Conservation (phyloP, 2,329 filamentous ascomycete species). For the Fusarium sp. region DNA sequence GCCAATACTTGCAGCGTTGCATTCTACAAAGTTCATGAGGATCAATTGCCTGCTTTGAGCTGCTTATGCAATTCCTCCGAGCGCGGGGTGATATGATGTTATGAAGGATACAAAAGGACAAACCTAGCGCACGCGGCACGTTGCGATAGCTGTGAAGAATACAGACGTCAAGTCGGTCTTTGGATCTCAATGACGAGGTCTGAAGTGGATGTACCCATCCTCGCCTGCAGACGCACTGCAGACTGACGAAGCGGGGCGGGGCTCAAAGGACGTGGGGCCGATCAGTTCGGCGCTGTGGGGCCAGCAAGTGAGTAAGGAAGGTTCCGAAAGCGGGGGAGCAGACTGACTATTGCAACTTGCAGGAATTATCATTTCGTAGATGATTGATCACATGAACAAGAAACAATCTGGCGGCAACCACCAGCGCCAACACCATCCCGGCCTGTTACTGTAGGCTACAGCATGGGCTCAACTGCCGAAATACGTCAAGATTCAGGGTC, state of each 20-base stretch:
- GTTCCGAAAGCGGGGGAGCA: constrained; percentile 38
- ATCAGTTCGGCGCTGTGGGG: constrained; percentile 23
- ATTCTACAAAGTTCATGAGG: constrained; percentile 17
- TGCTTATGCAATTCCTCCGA: not conserved
- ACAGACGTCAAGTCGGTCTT: constrained; percentile 21
- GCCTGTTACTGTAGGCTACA: not conserved
- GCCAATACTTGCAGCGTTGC: constrained; percentile 31
- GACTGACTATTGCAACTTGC: not conserved
- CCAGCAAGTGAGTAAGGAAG: constrained; percentile 26
- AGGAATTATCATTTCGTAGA: constrained; percentile 3
- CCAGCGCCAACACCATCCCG: not conserved
- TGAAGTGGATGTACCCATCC: constrained; percentile 29
- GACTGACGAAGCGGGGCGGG: constrained; percentile 31
- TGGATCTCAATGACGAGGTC: constrained; percentile 40
- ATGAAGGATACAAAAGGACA: not conserved
- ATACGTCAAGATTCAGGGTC: constrained; percentile 21
- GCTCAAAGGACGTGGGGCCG: constrained; percentile 39
- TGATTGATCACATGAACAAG: constrained; percentile 11
- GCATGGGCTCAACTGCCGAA: constrained; percentile 23
- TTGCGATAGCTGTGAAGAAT: constrained; percentile 9
- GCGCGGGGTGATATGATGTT: not conserved
- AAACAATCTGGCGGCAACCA: not conserved
- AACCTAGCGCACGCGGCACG: not conserved
- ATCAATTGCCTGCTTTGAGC: constrained; percentile 5
- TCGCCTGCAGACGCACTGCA: not conserved